Conservation (phyloP, 75 land plant species). For the Gnetum montanum region DNA sequence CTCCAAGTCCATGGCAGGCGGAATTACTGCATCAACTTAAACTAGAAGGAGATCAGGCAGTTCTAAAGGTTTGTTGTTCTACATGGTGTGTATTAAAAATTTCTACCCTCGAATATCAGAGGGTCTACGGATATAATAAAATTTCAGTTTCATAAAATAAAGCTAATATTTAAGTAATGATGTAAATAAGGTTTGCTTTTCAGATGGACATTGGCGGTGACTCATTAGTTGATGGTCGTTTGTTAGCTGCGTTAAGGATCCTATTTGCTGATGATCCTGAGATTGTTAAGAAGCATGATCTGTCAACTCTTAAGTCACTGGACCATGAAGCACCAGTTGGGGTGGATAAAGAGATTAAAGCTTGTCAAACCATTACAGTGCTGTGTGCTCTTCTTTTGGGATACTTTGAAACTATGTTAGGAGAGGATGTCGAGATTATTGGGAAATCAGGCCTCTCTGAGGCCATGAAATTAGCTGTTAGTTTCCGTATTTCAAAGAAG, state of each 20-base stretch:
- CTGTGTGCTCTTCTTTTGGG: slow-evolving; percentile 60
- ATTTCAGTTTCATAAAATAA: no score
- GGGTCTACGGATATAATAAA: no score
- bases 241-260: slow-evolving; percentile 77
- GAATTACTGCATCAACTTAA: slow-evolving; percentile 40
- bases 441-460: slow-evolving; percentile 22
- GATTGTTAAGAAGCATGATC: slow-evolving; percentile 21
- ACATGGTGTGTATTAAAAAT: no score
- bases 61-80: slow-evolving; percentile 45
- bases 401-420: slow-evolving; percentile 67
- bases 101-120: no score
- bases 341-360: slow-evolving; percentile 34
- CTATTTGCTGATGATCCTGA: slow-evolving; percentile 38
- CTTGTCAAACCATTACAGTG: slow-evolving; percentile 56
- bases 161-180: no score
- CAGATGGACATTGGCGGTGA: slow-evolving; percentile 83
- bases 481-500: slow-evolving; percentile 74
- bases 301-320: slow-evolving; percentile 31
- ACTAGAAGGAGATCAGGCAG: slow-evolving; percentile 43
- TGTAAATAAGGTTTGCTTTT: background rate
- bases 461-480: slow-evolving; percentile 38
- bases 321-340: slow-evolving; percentile 64
- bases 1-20: slow-evolving; percentile 66
- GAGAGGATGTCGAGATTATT: slow-evolving; percentile 57
- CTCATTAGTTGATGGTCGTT: slow-evolving; percentile 74